These are phyloP conservation scores for Cajanus cajan DNA, from an alignment of 306 rosid genomes.

Conservation along the genomic window DNA sequence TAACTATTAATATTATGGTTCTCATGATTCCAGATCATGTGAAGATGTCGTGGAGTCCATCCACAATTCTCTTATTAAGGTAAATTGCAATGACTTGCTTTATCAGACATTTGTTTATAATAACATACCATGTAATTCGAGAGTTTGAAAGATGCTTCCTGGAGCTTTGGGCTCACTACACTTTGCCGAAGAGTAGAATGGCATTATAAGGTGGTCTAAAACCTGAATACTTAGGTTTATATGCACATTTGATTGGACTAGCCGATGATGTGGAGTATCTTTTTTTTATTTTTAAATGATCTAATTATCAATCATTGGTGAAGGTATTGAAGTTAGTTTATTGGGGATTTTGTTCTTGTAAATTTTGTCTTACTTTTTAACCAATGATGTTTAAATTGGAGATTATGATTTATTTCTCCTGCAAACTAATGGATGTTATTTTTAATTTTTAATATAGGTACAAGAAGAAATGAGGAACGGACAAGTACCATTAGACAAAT, in stretches of 20 bases:
- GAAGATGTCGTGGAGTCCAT: slow-evolving; percentile 95
- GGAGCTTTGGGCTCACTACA: slow-evolving; percentile 18
- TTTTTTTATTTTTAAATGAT: not conserved
- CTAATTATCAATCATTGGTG: slow-evolving; percentile 19
- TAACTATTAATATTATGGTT: not conserved
- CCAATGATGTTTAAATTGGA: not conserved
- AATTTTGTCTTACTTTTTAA: not conserved
- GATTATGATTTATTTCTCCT: slow-evolving; percentile 20
- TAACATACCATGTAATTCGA: not conserved
- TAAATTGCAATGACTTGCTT: slow-evolving; percentile 37
- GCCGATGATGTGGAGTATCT: not conserved
- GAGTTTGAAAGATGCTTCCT: slow-evolving; percentile 15
- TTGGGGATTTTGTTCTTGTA: not conserved
- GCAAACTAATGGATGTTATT: slow-evolving; percentile 19
- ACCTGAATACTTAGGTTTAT: slow-evolving; percentile 1
- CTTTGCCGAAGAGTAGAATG: not conserved
- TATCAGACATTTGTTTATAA: not conserved
- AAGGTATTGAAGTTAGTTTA: not conserved
- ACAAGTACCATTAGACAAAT: slow-evolving; percentile 78
- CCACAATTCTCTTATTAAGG: slow-evolving; percentile 83
- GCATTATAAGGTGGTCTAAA: not conserved
- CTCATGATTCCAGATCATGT: slow-evolving; percentile 61
- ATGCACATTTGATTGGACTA: slow-evolving; percentile 15
- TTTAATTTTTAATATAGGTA: slow-evolving; percentile 58
- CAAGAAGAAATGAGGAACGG: slow-evolving; percentile 96